phyloP scores from a whole-genome alignment of 371 early-diverging fungal genomes.

The Haplosporangium sp. region DNA sequence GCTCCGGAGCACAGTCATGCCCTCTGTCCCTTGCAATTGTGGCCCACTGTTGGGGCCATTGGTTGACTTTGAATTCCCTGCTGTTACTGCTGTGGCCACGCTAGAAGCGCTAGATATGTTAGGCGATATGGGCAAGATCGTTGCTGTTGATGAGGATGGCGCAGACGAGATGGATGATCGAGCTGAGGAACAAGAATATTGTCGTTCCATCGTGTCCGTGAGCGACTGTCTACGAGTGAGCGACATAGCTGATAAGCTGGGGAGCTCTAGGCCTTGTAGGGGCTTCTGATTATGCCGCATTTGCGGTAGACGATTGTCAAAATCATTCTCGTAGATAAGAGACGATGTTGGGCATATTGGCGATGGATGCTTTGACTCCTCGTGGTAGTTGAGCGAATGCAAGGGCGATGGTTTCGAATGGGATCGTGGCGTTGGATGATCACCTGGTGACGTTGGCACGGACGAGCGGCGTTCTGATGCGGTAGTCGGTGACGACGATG shows the following conservation, averaged over 20 bases:
- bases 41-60: background rate
- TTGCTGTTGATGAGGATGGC: background rate
- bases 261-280: too few relatives aligned
- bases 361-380: too few relatives aligned
- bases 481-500: slow-evolving; percentile 4
- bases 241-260: too few relatives aligned
- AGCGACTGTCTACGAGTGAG: too few relatives aligned
- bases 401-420: too few relatives aligned
- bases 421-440: too few relatives aligned
- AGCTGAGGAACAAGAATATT: background rate
- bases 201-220: background rate
- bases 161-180: background rate
- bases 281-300: too few relatives aligned
- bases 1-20: slow-evolving; percentile 25
- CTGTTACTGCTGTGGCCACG: background rate
- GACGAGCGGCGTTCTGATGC: slow-evolving; percentile 3
- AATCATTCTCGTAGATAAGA: too few relatives aligned
- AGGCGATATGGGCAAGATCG: background rate
- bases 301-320: too few relatives aligned
- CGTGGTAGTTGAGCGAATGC: background rate
- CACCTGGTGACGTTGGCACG: slow-evolving; percentile 6
- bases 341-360: too few relatives aligned
- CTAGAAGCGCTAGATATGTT: background rate
- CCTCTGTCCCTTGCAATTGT: slow-evolving; percentile 26
- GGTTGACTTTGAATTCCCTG: background rate